Base-by-base conservation (phyloP, 2,329 filamentous ascomycete genomes). In the Blastomyces parvus region DNA sequence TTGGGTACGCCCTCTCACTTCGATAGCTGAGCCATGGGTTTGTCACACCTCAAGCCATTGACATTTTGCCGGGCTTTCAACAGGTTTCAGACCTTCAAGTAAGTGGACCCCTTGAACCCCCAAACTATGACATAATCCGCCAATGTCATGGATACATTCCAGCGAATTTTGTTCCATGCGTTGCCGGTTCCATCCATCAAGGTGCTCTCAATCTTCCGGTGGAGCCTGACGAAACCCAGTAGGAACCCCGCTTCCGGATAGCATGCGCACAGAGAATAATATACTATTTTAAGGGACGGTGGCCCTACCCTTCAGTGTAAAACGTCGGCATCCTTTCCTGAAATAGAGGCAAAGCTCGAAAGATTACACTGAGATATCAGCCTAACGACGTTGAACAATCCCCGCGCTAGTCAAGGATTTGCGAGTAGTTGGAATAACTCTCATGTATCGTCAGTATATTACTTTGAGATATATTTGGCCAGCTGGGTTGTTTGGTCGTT, bases 371-470 rank as follows among this genome's bases (percentile, higher is more conserved):
- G 13, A 36, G 53, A 40, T 40, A 42, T 58, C 36, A 7, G 55
- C 25, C n/a, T 14, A 3, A 13, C 17, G n/a, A 58, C 22, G 11
- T 25, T n/a, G 7, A 56, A 38, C 8, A 22, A 8, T n/a, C 55
- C 55, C 55, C 55, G n/a, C 55, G n/a, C 40, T 57, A 9, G 58
- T 40, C 58, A 59, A 59, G 58, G 5, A 46, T 48, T 38, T 59
- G 25, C 25, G 14, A 27, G 27, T 17, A 7, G 25, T 33, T 46
- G 27, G 22, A 14, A 36, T 19, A 22, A 36, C 44, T 59, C 11
- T 33, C 13, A 30, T 30, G 7, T 27, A 52, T 55, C 27, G 19
- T 55, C 33, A 30, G 22, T 56, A 25, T 59, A 36, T 56, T 17
- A 13, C 4, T 22, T 44, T 44, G 13, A 25, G 55, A 44, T 19